Percentiles rank a stretch among this genome's conserved stretches.
These are phyloP conservation scores for Penicillium bovifimosum DNA, from an alignment of 495 filamentous ascomycete genomes.

Conservation along the genomic window DNA sequence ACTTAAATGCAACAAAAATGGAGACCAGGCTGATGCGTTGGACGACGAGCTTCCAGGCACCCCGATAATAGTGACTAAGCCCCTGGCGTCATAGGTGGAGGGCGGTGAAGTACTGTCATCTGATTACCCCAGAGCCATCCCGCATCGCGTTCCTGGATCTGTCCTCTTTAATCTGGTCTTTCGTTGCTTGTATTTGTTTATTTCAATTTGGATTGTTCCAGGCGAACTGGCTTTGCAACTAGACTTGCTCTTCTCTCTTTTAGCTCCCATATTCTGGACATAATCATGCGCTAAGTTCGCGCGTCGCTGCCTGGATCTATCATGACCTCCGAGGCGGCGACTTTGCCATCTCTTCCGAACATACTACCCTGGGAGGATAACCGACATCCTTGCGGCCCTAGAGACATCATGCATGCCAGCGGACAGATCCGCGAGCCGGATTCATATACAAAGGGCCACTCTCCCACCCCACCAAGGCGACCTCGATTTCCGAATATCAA, in stretches of 20 bases:
- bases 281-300: constrained; percentile 26
- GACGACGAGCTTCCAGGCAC: constrained; percentile 15
- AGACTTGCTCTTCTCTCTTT: neutral
- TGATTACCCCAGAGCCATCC: constrained; percentile 19
- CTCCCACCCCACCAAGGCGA: constrained; percentile 12
- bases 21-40: constrained; percentile 12
- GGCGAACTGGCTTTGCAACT: neutral
- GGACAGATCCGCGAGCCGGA: constrained; percentile 21
- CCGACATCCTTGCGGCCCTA: constrained; percentile 26
- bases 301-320: constrained; percentile 20
- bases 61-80: constrained; percentile 25
- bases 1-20: constrained; percentile 5
- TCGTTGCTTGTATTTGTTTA: constrained; percentile 5
- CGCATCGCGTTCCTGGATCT: constrained; percentile 19
- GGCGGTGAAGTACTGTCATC: constrained; percentile 29
- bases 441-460: constrained; percentile 23
- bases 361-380: constrained; percentile 34
- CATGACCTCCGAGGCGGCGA: constrained; percentile 44
- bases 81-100: constrained; percentile 31
- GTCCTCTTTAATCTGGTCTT: constrained; percentile 8
- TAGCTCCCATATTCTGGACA: neutral
- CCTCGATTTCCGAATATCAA: constrained; percentile 64
- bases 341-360: constrained; percentile 36
- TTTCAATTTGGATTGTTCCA: neutral
- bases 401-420: constrained; percentile 29